These are phyloP conservation scores for Aleurites moluccanus DNA, from an alignment of 441 rosid genomes.

Conservation along the genomic window DNA sequence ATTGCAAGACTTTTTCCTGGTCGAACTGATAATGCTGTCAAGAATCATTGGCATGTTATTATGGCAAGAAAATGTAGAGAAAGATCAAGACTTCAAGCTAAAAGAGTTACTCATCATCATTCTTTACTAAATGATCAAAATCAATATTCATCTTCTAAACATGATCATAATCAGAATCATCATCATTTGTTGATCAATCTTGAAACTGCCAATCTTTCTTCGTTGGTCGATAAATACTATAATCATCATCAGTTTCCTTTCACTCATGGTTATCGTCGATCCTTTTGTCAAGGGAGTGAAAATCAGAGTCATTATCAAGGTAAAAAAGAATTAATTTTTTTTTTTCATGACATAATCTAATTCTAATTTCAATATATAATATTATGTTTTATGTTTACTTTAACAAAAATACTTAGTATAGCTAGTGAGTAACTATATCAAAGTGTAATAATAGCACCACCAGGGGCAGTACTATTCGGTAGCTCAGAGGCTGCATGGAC, in stretches of 20 bases:
- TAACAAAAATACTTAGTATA: too few relatives aligned
- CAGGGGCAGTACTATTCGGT: too few relatives aligned
- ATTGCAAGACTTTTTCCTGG: conserved; percentile 90
- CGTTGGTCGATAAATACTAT: conserved; percentile 14
- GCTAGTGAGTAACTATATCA: too few relatives aligned
- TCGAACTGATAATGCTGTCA: conserved; percentile 92
- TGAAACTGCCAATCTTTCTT: conserved; percentile 8
- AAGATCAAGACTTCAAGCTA: conserved; percentile 26
- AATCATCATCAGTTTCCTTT: neutral
- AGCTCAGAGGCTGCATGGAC: too few relatives aligned
- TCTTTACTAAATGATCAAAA: conserved; percentile 19
- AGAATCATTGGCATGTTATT: conserved; percentile 89
- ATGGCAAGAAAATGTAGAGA: conserved; percentile 53
- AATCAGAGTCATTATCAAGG: conserved; percentile 9
- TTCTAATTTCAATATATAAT: too few relatives aligned
- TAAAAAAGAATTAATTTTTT: neutral
- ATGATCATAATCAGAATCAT: neutral
- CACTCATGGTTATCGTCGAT: neutral
- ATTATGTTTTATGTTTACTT: too few relatives aligned
- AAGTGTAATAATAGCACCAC: too few relatives aligned
- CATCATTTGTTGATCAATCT: neutral
- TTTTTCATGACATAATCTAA: too few relatives aligned
- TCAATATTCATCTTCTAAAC: neutral
- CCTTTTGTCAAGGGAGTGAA: conserved; percentile 13
- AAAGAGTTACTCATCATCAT: conserved; percentile 24